Base-by-base conservation (phyloP, 305 asterid genomes). In the Euphrasia arctica region DNA sequence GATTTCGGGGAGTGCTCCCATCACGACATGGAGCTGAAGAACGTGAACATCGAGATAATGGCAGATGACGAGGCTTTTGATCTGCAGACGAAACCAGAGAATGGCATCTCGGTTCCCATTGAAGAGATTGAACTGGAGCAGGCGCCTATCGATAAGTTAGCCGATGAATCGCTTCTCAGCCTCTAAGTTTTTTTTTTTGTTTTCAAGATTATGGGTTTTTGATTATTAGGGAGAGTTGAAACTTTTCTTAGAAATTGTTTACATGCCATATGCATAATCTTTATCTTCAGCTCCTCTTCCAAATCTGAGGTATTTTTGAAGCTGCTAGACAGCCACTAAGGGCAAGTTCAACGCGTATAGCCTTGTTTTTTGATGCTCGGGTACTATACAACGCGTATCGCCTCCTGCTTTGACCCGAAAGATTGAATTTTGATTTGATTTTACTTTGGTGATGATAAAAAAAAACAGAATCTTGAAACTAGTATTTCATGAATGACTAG, bases 31-130 rank as follows among this genome's bases (percentile, higher is more conserved):
- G 74, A 63, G 29, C 67, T 69, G 66, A 77, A 73, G 47, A 80
- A 72, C 62, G 76, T 74, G 68, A 61, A 67, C 27, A 64, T 81
- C 13, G 76, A 79, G 75, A 51, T 82, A 29, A 41, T 79, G 76
- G 62, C 67, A 0, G 74, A 82, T 43, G 80, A 72, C 58, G 75
- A 62, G 4, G 79, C 72, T 1, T 78, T 78, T 47, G 67, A 74
- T 75, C 13, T 70, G 78, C 73, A 78, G 72, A 73, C 68, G 5
- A 71, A 75, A 54, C 36, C 0, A 2, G 62, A 70, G 4, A 59
- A 15, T 51, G 78, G 74, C 39, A 41, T 72, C 15, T 60, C 80
- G 3, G 76, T 72, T 39, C 72, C 71, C 12, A 58, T 68, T 11
- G 71, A 74, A 62, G 69, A 73, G 70, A 63, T 52, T 10, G 72